Evolutionary conservation across 2,329 filamentous ascomycete species (phyloP).

Genomic region (Colletotrichum cereale): DNA sequence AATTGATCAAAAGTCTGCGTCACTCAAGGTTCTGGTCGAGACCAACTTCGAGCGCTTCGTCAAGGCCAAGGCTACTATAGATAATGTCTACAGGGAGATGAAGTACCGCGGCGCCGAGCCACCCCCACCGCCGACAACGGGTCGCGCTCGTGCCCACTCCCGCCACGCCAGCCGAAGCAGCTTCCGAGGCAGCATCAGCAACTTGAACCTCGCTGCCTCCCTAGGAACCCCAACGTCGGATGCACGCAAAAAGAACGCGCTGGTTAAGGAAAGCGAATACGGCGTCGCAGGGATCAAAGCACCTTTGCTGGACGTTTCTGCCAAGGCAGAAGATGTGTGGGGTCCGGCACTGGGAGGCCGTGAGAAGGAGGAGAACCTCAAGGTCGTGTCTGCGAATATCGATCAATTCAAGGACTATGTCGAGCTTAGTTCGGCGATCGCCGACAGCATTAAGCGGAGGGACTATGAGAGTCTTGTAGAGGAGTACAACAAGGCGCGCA

Average conservation of each 20-base stretch:
- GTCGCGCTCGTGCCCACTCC: slow-evolving; percentile 66
- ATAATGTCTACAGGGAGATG: slow-evolving; percentile 99
- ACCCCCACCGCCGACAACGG: slow-evolving; percentile 50
- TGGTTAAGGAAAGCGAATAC: slow-evolving; percentile 93
- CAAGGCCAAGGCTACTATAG: slow-evolving; percentile 95
- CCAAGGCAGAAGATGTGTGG: slow-evolving; percentile 98
- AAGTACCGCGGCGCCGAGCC: slow-evolving; percentile 75
- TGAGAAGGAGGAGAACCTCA: slow-evolving; percentile 90
- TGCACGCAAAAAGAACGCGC: slow-evolving; percentile 84
- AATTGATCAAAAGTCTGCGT: slow-evolving; percentile 98
- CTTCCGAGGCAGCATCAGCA: slow-evolving; percentile 66
- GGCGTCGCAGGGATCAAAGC: slow-evolving; percentile 89
- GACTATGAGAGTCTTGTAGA: slow-evolving; percentile 92
- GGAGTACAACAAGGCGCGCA: slow-evolving; percentile 86
- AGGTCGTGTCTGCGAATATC: slow-evolving; percentile 79
- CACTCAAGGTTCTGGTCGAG: slow-evolving; percentile 94
- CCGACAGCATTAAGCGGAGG: slow-evolving; percentile 88
- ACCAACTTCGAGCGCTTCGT: slow-evolving; percentile 99
- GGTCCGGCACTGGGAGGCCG: slow-evolving; percentile 91
- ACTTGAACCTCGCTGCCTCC: slow-evolving; percentile 51
- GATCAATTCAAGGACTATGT: slow-evolving; percentile 86
- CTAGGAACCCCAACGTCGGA: slow-evolving; percentile 58
- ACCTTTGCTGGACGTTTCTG: slow-evolving; percentile 88
- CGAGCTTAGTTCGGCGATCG: slow-evolving; percentile 81
- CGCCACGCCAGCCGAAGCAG: slow-evolving; percentile 77